Evolutionary conservation across 2,329 filamentous ascomycete species (phyloP), one percentile per base, ranked within the genome.

Genomic region (Cladosporium phlei): DNA sequence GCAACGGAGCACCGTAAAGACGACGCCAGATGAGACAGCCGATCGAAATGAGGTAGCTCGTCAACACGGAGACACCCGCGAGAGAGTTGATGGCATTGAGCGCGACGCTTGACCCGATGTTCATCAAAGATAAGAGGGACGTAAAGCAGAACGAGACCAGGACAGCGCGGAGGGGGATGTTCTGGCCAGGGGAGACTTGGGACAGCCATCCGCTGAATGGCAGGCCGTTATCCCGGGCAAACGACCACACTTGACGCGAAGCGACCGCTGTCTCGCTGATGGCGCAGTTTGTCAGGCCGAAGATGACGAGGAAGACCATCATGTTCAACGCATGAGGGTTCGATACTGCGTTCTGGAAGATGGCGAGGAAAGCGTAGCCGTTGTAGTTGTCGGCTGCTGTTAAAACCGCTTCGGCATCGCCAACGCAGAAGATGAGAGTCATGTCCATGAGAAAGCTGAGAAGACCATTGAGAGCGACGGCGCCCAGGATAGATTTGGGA

Each of bases 31-130:
- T 27, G 10, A 59, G 52, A 24, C 57, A 59, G 21, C 49, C 51
- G 32, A 59, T 59, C 27, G 50, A 53, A 12, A 56, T 53, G 6
- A 58, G 45, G 50, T 59, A 59, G n/a, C 56, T 56, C n/a, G 67
- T 58, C 2, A 68, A 66, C 12, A 59, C 63, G 7, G 65, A 61
- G 5, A 61, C 64, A 28, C 55, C 52, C 12, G 54, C 56, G 12
- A 72, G 61, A 2, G 66, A 63, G 19, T 70, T 63, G 34, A 70
- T 68, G 30, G 67, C 67, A 50, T 66, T 63, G 42, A 74, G 64
- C 14, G 66, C 66, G 12, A 67, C 65, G 14, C 63, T 66, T 22
- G 60, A 61, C 28, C 63, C 65, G 29, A 67, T 53, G 38, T 64
- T 66, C 32, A 64, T 61, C 19, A 63, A 49, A 7, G 55, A 55